phyloP scores from a whole-genome alignment of 169 alveolate genomes.

The Plasmodium blacklocki region DNA sequence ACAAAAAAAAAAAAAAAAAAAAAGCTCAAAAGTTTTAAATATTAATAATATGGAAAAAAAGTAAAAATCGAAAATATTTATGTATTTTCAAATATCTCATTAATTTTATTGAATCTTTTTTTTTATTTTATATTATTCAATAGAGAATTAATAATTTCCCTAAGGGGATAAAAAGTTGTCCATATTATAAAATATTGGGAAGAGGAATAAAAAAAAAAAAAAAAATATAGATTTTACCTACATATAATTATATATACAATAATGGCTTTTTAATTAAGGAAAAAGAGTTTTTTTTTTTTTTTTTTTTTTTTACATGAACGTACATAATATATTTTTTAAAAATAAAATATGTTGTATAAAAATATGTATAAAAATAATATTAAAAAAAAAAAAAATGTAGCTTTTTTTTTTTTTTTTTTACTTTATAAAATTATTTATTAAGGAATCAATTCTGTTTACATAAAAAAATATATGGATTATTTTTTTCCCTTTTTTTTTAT shows the following conservation, averaged over 20 bases:
- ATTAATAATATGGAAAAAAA: conserved; percentile 25
- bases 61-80: conserved; percentile 17
- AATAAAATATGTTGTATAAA: conserved; percentile 7
- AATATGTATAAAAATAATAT: background rate
- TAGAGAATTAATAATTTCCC: conserved; percentile 17
- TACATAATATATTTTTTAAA: conserved; percentile 16
- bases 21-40: background rate
- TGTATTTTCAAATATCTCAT: conserved; percentile 15
- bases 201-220: conserved; percentile 13
- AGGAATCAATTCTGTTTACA: background rate
- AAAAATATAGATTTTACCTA: background rate
- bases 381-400: conserved; percentile 7
- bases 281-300: background rate
- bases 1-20: conserved; percentile 25
- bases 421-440: conserved; percentile 6
- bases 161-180: conserved; percentile 20
- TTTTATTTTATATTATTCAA: conserved; percentile 9
- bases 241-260: conserved; percentile 13
- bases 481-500: conserved; percentile 1
- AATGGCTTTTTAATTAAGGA: conserved; percentile 11
- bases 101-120: conserved; percentile 38
- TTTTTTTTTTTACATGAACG: conserved; percentile 6
- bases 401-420: conserved; percentile 29
- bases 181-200: conserved; percentile 26
- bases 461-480: background rate